Evolutionary conservation across 2,329 filamentous ascomycete genomes (phyloP), one percentile per base, ranked within the genome.

Genomic region (Verticillium klebahnii): DNA sequence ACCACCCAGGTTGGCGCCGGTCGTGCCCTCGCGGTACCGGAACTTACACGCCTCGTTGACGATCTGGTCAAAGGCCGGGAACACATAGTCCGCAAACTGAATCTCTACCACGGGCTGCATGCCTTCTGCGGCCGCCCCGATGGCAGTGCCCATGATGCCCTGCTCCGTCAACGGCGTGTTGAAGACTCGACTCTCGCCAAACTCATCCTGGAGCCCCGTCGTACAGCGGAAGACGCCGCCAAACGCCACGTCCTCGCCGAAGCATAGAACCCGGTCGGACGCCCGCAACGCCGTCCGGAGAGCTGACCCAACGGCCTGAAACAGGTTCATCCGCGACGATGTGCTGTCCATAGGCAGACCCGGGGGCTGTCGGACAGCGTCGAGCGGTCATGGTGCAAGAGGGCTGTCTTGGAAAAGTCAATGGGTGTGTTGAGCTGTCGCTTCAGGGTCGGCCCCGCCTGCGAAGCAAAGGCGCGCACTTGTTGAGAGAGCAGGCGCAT

Each of bases 221-320:
- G 92, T 94, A 76, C 93, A 97, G 61, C 95, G 86, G 72, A 99
- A 99, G 17, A 99, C 95, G 60, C 95, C 95, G 52, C 95, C 95
- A 66, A 99, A 99, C 15, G 95, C 92, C 8, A 99, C 93, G 72
- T 99, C 95, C 76, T 99, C 95, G 52, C 95, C 95, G 70, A 99
- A 99, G 11, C 99, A 83, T 61, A 98, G 80, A 23, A 97, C 92
- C 19, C 89, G 88, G 66, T 96, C 92, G 69, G 97, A 93, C 39
- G 89, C 86, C 15, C 89, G 86, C 32, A 99, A 83, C 25, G 94
- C 92, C 63, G 89, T 91, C 23, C 90, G 86, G 25, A 99, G 82
- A 11, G 94, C 93, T 67, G 94, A 88, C 73, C 98, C 98, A 80
- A 99, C 88, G 59, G 95, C 89, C 74, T 96, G 92, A 78, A 95